phyloP scores from a whole-genome alignment of 208 protist species.

The Porcisia deanei region DNA sequence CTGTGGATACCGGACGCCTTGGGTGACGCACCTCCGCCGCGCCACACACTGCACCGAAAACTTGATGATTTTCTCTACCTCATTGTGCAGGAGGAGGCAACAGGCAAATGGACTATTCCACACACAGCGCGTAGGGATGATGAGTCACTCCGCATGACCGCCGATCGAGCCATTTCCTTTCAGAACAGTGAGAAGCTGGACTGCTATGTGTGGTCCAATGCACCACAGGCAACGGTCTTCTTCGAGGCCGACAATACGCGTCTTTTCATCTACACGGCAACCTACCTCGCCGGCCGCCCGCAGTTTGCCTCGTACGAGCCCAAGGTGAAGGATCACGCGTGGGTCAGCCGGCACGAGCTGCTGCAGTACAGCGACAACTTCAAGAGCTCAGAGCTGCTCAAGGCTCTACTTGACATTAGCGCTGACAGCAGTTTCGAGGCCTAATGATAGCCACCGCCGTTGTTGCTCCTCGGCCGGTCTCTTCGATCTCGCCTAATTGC shows the following conservation, averaged over 20 bases:
- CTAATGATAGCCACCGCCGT: not conserved
- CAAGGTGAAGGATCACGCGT: slow-evolving; percentile 65
- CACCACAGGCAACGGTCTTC: slow-evolving; percentile 67
- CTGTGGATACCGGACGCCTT: slow-evolving; percentile 39
- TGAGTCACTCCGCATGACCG: slow-evolving; percentile 81
- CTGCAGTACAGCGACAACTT: slow-evolving; percentile 68
- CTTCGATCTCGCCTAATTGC: not conserved
- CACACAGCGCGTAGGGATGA: slow-evolving; percentile 29
- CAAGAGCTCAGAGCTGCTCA: slow-evolving; percentile 51
- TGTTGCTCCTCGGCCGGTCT: not conserved
- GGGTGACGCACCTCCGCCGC: slow-evolving; percentile 36
- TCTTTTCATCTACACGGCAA: slow-evolving; percentile 72
- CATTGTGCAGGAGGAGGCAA: slow-evolving; percentile 53
- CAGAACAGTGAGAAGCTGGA: slow-evolving; percentile 65
- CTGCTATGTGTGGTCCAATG: slow-evolving; percentile 82
- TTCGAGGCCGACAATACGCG: slow-evolving; percentile 36
- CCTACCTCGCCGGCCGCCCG: slow-evolving; percentile 76
- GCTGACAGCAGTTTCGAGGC: slow-evolving; percentile 71
- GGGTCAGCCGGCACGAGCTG: slow-evolving; percentile 76
- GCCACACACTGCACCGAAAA: slow-evolving; percentile 73
- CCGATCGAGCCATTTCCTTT: slow-evolving; percentile 50
- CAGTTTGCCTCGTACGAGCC: slow-evolving; percentile 63
- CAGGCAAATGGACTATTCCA: slow-evolving; percentile 76
- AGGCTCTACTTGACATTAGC: slow-evolving; percentile 69
- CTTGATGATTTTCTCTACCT: slow-evolving; percentile 86